Evolutionary conservation across 73 alveolate species (phyloP).

Genomic region (Loxodes magnus): DNA sequence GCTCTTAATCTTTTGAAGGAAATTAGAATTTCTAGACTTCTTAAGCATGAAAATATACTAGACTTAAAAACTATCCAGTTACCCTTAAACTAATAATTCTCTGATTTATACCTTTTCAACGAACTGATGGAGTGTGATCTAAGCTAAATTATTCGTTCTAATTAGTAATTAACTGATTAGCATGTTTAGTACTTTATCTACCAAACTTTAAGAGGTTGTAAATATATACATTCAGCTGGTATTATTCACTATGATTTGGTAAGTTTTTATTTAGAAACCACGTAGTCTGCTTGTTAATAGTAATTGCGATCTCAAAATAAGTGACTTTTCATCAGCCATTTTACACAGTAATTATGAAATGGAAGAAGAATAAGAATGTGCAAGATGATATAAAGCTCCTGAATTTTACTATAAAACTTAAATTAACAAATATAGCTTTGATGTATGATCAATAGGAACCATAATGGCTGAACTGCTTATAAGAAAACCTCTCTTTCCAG

Average conservation of each 20-base stretch:
- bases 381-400: conserved; percentile 95
- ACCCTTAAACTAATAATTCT: conserved; percentile 78
- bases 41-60: conserved; percentile 74
- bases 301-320: conserved; percentile 83
- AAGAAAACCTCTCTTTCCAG: no score
- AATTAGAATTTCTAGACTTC: conserved; percentile 58
- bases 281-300: conserved; percentile 76
- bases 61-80: conserved; percentile 52
- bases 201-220: conserved; percentile 67
- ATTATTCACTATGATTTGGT: conserved; percentile 86
- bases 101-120: conserved; percentile 72
- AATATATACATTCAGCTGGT: conserved; percentile 85
- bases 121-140: conserved; percentile 91
- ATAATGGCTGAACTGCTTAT: conserved; percentile 69
- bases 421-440: conserved; percentile 68
- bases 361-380: no score
- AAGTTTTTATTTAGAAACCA: no score
- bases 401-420: conserved; percentile 81
- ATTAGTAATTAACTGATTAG: conserved; percentile 71
- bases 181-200: conserved; percentile 68
- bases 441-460: conserved; percentile 83
- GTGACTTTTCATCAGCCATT: conserved; percentile 78
- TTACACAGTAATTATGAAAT: no score
- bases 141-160: conserved; percentile 74
- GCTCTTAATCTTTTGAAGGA: conserved; percentile 82